Percentiles rank a stretch among this genome's conserved stretches.
These are phyloP conservation scores for Alternaria arbusti DNA, from an alignment of 2,329 filamentous ascomycete species.

Conservation along the genomic window DNA sequence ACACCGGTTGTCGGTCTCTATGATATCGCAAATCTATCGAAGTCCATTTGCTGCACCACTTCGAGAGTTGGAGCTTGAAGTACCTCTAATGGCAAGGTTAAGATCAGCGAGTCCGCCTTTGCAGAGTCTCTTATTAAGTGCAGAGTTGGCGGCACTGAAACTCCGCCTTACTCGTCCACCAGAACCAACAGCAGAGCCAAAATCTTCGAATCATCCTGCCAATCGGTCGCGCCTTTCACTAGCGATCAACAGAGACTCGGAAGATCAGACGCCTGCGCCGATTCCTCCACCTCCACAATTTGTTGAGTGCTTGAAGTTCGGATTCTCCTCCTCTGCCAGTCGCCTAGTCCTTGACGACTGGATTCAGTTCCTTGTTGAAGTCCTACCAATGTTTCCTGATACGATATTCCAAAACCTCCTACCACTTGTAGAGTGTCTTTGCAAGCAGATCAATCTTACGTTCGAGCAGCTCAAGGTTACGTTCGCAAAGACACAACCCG, in stretches of 20 bases:
- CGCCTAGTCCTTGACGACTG: conserved; percentile 86
- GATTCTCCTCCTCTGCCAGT: conserved; percentile 76
- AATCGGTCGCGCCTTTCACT: conserved; percentile 42
- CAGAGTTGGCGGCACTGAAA: conserved; percentile 76
- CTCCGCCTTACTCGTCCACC: conserved; percentile 53
- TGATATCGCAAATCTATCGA: conserved; percentile 68
- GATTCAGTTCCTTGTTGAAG: conserved; percentile 83
- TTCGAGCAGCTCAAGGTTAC: conserved; percentile 74
- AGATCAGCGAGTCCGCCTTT: conserved; percentile 66
- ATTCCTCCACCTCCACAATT: conserved; percentile 69
- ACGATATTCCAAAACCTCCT: conserved; percentile 90
- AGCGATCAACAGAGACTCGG: conserved; percentile 35
- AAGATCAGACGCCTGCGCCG: conserved; percentile 42
- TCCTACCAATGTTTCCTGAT: conserved; percentile 81
- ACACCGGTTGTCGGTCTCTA: conserved; percentile 72
- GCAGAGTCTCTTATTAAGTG: conserved; percentile 78
- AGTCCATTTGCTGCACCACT: conserved; percentile 67
- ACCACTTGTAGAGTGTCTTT: conserved; percentile 88
- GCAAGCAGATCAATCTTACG: conserved; percentile 73
- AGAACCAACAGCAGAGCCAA: conserved; percentile 30
- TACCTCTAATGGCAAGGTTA: conserved; percentile 72
- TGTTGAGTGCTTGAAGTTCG: conserved; percentile 83
- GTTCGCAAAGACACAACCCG: conserved; percentile 56
- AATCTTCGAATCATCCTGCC: conserved; percentile 20
- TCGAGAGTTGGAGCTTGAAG: conserved; percentile 71